Conservation (phyloP, 108 stramenopile species). For the Skeletonema costatum region DNA sequence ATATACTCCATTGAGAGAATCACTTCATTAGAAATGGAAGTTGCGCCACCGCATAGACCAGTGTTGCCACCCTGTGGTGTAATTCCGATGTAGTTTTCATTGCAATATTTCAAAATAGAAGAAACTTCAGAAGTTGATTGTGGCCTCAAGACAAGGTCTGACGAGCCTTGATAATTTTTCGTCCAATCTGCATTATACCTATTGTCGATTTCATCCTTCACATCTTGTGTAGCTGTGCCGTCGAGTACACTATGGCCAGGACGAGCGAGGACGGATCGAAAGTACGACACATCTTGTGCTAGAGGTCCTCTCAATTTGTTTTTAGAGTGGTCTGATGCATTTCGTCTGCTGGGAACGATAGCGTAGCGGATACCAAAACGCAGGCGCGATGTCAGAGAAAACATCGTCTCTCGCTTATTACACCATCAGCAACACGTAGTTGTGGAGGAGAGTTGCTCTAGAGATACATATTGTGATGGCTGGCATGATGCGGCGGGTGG, state of each 20-base stretch:
- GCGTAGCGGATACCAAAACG: background rate
- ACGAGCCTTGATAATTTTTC: conserved; percentile 54
- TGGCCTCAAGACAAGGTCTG: conserved; percentile 66
- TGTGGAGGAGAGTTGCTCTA: too few relatives aligned
- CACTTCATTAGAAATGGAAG: conserved; percentile 79
- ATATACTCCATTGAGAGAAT: conserved; percentile 84
- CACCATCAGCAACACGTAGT: background rate
- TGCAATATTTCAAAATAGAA: conserved; percentile 86
- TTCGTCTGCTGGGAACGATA: background rate
- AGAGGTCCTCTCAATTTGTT: conserved; percentile 12
- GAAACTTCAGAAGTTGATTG: conserved; percentile 73
- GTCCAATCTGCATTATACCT: conserved; percentile 72
- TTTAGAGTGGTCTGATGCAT: background rate
- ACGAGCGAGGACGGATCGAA: conserved; percentile 40
- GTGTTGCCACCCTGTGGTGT: conserved; percentile 98
- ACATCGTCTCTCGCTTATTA: background rate
- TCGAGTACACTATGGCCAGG: conserved; percentile 19
- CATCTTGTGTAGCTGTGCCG: background rate
- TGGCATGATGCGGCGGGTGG: too few relatives aligned
- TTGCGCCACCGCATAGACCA: conserved; percentile 93
- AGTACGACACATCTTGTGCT: conserved; percentile 26
- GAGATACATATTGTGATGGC: too few relatives aligned
- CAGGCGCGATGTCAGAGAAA: background rate
- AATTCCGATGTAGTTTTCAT: conserved; percentile 68
- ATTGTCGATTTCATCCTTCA: conserved; percentile 7